Percentiles rank a stretch among this genome's conserved stretches.
These are phyloP conservation scores for Tolypocladium sp. DNA, from an alignment of 2,329 filamentous ascomycete species.

Conservation along the genomic window DNA sequence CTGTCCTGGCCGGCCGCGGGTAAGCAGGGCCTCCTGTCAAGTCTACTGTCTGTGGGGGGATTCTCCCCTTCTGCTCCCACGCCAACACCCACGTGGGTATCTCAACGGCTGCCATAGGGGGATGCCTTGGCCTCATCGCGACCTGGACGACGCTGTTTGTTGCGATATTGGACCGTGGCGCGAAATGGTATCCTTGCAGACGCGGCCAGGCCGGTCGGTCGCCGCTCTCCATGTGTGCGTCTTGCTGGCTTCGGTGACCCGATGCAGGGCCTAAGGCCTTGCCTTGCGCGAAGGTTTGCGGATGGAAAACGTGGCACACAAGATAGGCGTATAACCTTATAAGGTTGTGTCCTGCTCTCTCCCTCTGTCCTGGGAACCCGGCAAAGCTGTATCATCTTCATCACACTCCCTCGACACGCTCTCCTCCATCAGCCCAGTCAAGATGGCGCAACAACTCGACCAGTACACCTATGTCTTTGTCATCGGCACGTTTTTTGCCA, in stretches of 20 bases:
- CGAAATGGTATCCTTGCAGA: background rate
- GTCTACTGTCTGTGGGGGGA: background rate
- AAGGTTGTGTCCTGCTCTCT: background rate
- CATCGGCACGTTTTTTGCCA: constrained; percentile 67
- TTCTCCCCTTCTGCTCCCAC: background rate
- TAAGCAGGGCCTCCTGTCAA: background rate
- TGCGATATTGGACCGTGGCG: background rate
- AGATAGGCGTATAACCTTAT: background rate
- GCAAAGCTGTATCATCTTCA: background rate
- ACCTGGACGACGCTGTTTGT: background rate
- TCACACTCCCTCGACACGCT: background rate
- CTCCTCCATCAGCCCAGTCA: constrained; percentile 11
- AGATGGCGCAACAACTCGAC: constrained; percentile 40
- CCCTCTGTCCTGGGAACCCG: background rate
- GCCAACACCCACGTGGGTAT: background rate
- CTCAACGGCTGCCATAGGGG: background rate
- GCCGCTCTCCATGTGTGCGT: background rate
- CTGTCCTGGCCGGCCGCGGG: background rate
- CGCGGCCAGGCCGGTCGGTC: background rate
- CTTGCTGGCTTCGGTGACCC: background rate
- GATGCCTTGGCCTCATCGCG: background rate
- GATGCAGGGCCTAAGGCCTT: background rate
- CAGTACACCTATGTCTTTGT: constrained; percentile 64
- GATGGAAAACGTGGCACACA: background rate
- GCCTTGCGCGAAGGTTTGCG: background rate